Conservation (phyloP, 306 rosid genomes). For the Cicer judaicum region DNA sequence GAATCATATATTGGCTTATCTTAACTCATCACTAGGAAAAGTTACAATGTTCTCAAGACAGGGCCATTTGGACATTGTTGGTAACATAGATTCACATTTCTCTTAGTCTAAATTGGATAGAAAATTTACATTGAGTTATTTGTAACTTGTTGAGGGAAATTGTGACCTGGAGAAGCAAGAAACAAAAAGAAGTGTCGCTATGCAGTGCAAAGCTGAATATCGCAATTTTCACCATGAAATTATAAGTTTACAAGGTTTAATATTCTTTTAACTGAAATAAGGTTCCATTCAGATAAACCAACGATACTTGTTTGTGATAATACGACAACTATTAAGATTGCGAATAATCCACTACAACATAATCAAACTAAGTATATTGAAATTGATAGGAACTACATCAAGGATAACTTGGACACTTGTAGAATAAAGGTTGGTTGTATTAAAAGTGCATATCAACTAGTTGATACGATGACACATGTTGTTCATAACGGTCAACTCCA, state of each 20-base stretch:
- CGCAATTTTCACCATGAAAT: not conserved
- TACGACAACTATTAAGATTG: not conserved
- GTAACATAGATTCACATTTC: not conserved
- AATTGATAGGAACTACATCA: constrained; percentile 1
- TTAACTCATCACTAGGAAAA: not conserved
- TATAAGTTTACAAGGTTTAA: not conserved
- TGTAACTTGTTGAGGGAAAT: not conserved
- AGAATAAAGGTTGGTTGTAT: not conserved
- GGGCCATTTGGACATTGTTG: not conserved
- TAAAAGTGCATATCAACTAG: not conserved
- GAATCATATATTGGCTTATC: constrained; percentile 5
- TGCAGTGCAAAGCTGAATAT: not conserved
- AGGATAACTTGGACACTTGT: not conserved
- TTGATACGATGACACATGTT: not conserved
- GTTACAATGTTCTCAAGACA: not conserved
- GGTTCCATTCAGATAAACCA: not conserved
- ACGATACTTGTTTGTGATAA: constrained; percentile 22
- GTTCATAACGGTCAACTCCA: not conserved
- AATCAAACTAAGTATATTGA: constrained; percentile 14
- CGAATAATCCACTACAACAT: constrained; percentile 4
- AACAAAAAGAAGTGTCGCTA: not conserved
- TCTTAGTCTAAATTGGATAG: not conserved
- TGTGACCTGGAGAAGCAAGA: not conserved
- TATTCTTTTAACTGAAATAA: not conserved
- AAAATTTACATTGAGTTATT: not conserved